Evolutionary conservation across 225 moss, liverwort and hornwort genomes (phyloP).

Genomic region (Pseudisothecium myosuroides): DNA sequence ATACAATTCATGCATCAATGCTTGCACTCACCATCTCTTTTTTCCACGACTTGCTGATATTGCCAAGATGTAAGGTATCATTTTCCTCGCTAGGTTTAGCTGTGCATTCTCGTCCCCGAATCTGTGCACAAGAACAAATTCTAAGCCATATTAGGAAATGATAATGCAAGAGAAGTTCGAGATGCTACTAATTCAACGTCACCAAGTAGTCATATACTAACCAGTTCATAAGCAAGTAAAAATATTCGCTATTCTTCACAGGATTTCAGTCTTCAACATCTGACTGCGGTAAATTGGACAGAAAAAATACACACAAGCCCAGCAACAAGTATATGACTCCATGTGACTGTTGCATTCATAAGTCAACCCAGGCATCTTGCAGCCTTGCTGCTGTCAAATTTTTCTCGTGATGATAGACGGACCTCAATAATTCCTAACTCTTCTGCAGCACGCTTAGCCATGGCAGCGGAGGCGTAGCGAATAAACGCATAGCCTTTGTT

Average conservation of each 20-base stretch:
- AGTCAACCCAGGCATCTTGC: not conserved
- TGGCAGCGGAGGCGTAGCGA: conserved; percentile 29
- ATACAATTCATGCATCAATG: not conserved
- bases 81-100: conserved; percentile 44
- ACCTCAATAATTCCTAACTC: conserved; percentile 31
- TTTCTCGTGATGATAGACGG: not conserved
- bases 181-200: not conserved
- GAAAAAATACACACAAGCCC: not conserved
- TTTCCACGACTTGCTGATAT: conserved; percentile 42
- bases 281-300: not conserved
- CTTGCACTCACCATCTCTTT: conserved; percentile 30
- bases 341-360: not conserved
- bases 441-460: conserved; percentile 44
- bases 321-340: not conserved
- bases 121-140: conserved; percentile 11
- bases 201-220: not conserved
- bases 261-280: not conserved
- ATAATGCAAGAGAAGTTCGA: not conserved
- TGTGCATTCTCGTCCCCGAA: conserved; percentile 35
- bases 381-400: not conserved
- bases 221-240: not conserved
- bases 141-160: not conserved
- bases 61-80: conserved; percentile 42
- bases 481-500: conserved; percentile 44
- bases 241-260: not conserved